phyloP scores from a whole-genome alignment of 2,329 filamentous ascomycete genomes.

The Sporothrix dimorphospora region DNA sequence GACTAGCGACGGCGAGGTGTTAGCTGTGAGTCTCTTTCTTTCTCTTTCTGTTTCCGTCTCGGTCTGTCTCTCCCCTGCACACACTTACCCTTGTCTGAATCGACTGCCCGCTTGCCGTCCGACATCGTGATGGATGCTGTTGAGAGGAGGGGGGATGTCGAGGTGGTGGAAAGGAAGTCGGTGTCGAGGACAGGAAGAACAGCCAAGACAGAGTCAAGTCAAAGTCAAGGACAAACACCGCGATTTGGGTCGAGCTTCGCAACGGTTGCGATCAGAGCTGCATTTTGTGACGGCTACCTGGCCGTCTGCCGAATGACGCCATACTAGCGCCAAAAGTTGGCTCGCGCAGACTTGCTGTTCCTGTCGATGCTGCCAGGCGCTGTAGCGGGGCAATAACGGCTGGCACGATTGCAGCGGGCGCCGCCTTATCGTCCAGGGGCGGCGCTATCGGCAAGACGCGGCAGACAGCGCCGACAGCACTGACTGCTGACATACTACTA shows the following conservation, averaged over 20 bases:
- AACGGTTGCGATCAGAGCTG: not conserved
- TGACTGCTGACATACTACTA: not conserved
- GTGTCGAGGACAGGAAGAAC: not conserved
- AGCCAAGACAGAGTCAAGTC: not conserved
- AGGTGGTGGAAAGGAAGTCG: not conserved
- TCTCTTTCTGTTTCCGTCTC: not conserved
- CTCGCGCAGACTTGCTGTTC: not conserved
- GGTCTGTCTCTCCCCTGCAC: not conserved
- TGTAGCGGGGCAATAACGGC: not conserved
- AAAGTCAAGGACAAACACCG: not conserved
- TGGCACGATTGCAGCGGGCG: not conserved
- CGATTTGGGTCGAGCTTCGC: not conserved
- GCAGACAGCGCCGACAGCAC: not conserved
- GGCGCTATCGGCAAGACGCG: conserved; percentile 1
- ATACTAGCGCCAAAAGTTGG: conserved; percentile 26
- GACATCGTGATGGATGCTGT: conserved; percentile 35
- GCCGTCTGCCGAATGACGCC: conserved; percentile 28
- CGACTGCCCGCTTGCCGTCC: conserved; percentile 41
- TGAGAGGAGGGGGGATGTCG: not conserved
- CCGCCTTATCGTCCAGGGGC: not conserved
- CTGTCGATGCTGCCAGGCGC: not conserved
- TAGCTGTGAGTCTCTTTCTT: not conserved
- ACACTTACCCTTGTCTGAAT: conserved; percentile 40
- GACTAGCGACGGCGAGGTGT: conserved; percentile 48
- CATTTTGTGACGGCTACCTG: not conserved